These are phyloP conservation scores for Puccinia polysora DNA, from an alignment of 1,284 basidiomycete species.

Conservation along the genomic window DNA sequence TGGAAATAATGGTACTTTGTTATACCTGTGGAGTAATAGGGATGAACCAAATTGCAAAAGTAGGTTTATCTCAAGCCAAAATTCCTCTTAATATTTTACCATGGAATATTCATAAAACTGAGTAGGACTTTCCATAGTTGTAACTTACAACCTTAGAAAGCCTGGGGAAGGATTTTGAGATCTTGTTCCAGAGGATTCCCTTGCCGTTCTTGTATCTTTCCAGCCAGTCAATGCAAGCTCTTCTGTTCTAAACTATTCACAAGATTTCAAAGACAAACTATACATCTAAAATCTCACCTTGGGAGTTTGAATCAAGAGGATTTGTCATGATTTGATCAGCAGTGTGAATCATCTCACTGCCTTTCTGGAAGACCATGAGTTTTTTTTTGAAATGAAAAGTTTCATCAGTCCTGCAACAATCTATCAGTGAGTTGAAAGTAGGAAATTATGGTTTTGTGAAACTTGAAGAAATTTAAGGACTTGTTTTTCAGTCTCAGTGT, in stretches of 20 bases:
- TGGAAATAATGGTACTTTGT: slow-evolving; percentile 46
- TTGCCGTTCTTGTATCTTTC: slow-evolving; percentile 62
- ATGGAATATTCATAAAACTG: slow-evolving; percentile 47
- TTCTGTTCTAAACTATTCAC: slow-evolving; percentile 66
- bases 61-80: slow-evolving; percentile 44
- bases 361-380: slow-evolving; percentile 61
- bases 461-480: not conserved
- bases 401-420: slow-evolving; percentile 72
- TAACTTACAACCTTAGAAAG: slow-evolving; percentile 64
- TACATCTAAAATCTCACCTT: slow-evolving; percentile 64
- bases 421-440: slow-evolving; percentile 58
- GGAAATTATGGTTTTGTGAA: slow-evolving; percentile 37
- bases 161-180: slow-evolving; percentile 59
- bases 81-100: slow-evolving; percentile 57
- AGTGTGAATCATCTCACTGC: slow-evolving; percentile 60
- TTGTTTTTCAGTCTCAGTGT: not conserved
- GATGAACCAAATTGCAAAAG: slow-evolving; percentile 40
- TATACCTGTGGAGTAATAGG: slow-evolving; percentile 43
- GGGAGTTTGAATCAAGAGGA: slow-evolving; percentile 61
- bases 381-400: slow-evolving; percentile 66
- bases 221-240: slow-evolving; percentile 61
- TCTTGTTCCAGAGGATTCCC: slow-evolving; percentile 65
- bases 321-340: slow-evolving; percentile 70
- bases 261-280: slow-evolving; percentile 76
- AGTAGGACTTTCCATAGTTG: too few relatives aligned